phyloP scores from a whole-genome alignment of 345 rosid genomes.

The Pistacia integerrima region DNA sequence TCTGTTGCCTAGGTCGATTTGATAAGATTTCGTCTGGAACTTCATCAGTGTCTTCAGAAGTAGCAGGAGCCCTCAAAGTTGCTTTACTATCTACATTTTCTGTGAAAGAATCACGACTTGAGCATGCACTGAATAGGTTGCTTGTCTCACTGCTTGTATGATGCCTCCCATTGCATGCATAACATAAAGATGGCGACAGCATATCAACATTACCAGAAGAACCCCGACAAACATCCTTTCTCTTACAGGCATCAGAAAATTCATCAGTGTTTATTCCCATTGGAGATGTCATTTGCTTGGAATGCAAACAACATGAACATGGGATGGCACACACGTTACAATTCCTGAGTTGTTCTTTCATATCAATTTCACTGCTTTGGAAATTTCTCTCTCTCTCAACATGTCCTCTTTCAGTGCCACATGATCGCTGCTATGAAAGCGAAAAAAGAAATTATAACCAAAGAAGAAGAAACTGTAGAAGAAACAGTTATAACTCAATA shows the following conservation, averaged over 20 bases:
- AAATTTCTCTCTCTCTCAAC: neutral
- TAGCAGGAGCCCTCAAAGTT: constrained; percentile 9
- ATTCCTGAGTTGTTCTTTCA: constrained; percentile 6
- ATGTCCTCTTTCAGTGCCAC: constrained; percentile 4
- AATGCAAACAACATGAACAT: constrained; percentile 22
- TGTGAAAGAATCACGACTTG: constrained; percentile 28
- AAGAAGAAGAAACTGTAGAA: neutral
- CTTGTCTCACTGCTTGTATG: constrained; percentile 27
- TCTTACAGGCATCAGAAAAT: constrained; percentile 16
- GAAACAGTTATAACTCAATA: neutral
- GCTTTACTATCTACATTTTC: constrained; percentile 27
- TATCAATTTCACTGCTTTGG: too few species aligned
- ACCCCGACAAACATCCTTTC: constrained; percentile 11
- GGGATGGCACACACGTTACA: constrained; percentile 10
- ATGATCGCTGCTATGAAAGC: constrained; percentile 11
- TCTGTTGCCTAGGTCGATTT: constrained; percentile 12
- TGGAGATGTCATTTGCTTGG: constrained; percentile 9
- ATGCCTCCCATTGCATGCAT: constrained; percentile 15
- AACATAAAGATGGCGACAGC: neutral
- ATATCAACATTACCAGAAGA: constrained; percentile 18
- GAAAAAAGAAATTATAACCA: neutral
- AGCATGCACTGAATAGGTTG: constrained; percentile 28
- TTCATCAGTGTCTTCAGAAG: constrained; percentile 6
- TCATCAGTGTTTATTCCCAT: constrained; percentile 12
- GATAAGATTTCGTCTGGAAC: neutral